Conservation (phyloP, 805 yeast species). For the Spencermartinsiella europaea region DNA sequence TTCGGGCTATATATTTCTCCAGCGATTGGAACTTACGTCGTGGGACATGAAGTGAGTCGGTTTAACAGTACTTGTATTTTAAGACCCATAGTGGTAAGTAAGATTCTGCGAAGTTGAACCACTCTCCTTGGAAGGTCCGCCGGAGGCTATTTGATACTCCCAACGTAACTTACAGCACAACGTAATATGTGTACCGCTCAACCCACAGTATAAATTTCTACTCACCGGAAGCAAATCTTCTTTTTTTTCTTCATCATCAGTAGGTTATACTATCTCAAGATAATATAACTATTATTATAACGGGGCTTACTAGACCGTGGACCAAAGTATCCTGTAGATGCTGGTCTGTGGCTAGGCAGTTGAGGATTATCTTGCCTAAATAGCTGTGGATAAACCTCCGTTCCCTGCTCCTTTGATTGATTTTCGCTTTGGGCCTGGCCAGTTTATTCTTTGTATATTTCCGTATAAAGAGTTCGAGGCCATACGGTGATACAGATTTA, state of each 20-base stretch:
- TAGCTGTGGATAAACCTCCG: constrained; percentile 32
- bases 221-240: background rate
- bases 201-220: background rate
- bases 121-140: no score
- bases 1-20: no score
- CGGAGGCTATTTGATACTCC: no score
- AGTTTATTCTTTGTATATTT: constrained; percentile 18
- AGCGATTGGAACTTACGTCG: no score
- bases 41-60: no score
- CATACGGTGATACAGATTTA: constrained; percentile 30
- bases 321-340: constrained; percentile 20
- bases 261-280: constrained; percentile 29
- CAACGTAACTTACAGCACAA: background rate
- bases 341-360: constrained; percentile 18
- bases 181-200: background rate
- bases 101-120: no score
- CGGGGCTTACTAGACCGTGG: constrained; percentile 20
- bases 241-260: constrained; percentile 23
- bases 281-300: constrained; percentile 20
- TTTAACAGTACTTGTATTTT: no score
- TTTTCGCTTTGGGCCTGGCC: constrained; percentile 28
- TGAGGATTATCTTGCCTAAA: constrained; percentile 25
- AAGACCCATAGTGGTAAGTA: no score
- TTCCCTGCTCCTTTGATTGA: constrained; percentile 36
- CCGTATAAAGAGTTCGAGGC: constrained; percentile 21